These are phyloP conservation scores for Colletotrichum sp. DNA, from an alignment of 2,329 filamentous ascomycete species.

Conservation along the genomic window DNA sequence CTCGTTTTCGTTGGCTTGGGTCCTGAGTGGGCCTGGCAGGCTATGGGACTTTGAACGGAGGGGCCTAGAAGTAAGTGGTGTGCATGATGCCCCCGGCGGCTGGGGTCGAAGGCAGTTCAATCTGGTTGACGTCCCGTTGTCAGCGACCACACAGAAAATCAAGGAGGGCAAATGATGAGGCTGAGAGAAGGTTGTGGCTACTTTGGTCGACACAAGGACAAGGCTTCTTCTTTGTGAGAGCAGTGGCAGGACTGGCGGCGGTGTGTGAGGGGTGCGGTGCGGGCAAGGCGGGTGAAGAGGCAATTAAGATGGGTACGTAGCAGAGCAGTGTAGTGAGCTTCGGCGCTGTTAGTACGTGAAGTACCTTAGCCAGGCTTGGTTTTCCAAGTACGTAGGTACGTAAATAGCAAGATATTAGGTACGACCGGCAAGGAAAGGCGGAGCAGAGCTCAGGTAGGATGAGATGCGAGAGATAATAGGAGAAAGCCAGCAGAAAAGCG, in stretches of 20 bases:
- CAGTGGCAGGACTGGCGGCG: neutral
- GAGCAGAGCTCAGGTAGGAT: neutral
- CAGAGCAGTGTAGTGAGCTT: neutral
- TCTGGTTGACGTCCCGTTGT: neutral
- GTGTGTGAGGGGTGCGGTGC: neutral
- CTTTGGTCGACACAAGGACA: neutral
- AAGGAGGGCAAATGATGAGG: neutral
- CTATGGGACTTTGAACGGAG: conserved; percentile 6
- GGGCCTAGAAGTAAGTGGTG: conserved; percentile 3
- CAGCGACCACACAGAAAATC: neutral
- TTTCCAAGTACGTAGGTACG: neutral
- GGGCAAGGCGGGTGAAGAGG: neutral
- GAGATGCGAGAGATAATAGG: neutral
- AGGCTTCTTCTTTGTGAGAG: neutral
- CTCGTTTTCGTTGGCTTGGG: neutral
- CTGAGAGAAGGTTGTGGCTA: neutral
- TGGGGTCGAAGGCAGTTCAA: neutral
- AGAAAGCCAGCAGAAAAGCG: neutral
- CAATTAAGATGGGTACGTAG: neutral
- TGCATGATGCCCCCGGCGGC: conserved; percentile 5
- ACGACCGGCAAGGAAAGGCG: neutral
- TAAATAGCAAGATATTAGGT: neutral
- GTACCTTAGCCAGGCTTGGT: neutral
- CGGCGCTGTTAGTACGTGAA: neutral
- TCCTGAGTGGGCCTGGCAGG: neutral